phyloP scores from a whole-genome alignment of 495 filamentous ascomycete species.

The Trypethelium eluteriae region DNA sequence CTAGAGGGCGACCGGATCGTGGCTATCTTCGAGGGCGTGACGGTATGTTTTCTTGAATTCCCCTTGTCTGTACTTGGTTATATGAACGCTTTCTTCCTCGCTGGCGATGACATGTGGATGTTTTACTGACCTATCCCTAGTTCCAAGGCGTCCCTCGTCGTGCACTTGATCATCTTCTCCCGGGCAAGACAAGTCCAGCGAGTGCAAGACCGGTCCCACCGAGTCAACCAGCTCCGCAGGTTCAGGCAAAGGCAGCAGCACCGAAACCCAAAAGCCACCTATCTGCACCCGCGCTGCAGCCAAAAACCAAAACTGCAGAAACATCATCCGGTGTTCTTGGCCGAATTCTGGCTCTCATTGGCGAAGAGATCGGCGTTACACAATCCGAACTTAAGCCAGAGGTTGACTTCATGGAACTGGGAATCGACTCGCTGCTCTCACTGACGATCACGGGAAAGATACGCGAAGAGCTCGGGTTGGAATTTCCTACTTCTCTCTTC shows the following conservation, averaged over 20 bases:
- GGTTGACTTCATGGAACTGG: conserved; percentile 15
- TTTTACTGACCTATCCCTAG: not conserved
- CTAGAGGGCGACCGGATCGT: conserved; percentile 12
- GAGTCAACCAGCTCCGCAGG: conserved; percentile 8
- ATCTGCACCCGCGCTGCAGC: not conserved
- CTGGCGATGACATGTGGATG: too few species aligned
- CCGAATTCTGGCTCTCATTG: conserved; percentile 13
- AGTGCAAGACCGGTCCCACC: conserved; percentile 14
- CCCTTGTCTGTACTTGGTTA: too few species aligned
- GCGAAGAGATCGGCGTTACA: conserved; percentile 16
- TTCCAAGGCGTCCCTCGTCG: conserved; percentile 15
- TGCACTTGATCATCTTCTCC: conserved; percentile 12
- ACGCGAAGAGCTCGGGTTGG: conserved; percentile 14
- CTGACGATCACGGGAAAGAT: conserved; percentile 18
- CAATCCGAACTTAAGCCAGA: conserved; percentile 13
- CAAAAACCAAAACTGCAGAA: not conserved
- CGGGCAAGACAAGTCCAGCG: conserved; percentile 19
- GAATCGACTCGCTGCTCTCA: conserved; percentile 19
- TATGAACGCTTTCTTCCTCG: too few species aligned
- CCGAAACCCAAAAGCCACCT: not conserved
- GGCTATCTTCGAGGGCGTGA: too few species aligned
- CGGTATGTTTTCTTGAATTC: too few species aligned
- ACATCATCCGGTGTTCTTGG: not conserved
- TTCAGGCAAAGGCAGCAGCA: conserved; percentile 22
- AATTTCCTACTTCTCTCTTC: conserved; percentile 18